Evolutionary conservation across 2,329 filamentous ascomycete genomes (phyloP).

Genomic region (Hypoxylon sp.): DNA sequence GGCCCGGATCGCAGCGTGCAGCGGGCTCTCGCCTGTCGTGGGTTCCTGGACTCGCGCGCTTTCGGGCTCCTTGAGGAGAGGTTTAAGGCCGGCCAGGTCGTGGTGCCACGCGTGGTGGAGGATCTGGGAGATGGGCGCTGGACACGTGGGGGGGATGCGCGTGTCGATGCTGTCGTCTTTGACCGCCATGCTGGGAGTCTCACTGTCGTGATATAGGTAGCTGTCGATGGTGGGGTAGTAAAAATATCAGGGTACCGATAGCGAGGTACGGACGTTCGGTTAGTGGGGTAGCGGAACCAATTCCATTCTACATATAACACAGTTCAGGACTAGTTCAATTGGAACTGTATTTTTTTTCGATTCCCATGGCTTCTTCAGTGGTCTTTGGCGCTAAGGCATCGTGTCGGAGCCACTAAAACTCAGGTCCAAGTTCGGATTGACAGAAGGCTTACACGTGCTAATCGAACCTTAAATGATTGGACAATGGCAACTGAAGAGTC

Average conservation of each 20-base stretch:
- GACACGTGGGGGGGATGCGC: constrained; percentile 69
- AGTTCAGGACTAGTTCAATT: neutral
- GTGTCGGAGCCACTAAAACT: constrained; percentile 26
- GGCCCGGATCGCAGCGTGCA: constrained; percentile 91
- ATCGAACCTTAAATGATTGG: constrained; percentile 35
- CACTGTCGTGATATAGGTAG: constrained; percentile 11
- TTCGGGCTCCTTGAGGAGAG: constrained; percentile 75
- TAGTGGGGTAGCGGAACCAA: constrained; percentile 34
- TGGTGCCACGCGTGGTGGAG: constrained; percentile 71
- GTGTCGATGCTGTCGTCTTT: constrained; percentile 66
- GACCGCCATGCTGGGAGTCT: constrained; percentile 16
- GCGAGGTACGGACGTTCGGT: constrained; percentile 3
- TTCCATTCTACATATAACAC: constrained; percentile 17
- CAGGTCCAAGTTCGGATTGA: constrained; percentile 22
- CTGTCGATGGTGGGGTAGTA: constrained; percentile 34
- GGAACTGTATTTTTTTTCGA: constrained; percentile 34
- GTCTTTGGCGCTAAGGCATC: constrained; percentile 20
- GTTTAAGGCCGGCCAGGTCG: constrained; percentile 76
- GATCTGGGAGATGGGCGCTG: constrained; percentile 65
- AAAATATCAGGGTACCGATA: constrained; percentile 30
- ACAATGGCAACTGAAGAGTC: constrained; percentile 29
- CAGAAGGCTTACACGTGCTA: constrained; percentile 40
- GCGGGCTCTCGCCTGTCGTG: constrained; percentile 86
- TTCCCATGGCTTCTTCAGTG: constrained; percentile 20
- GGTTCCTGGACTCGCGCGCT: constrained; percentile 84